These are phyloP conservation scores for Penicillium desertorum DNA, from an alignment of 495 filamentous ascomycete genomes.

Conservation along the genomic window DNA sequence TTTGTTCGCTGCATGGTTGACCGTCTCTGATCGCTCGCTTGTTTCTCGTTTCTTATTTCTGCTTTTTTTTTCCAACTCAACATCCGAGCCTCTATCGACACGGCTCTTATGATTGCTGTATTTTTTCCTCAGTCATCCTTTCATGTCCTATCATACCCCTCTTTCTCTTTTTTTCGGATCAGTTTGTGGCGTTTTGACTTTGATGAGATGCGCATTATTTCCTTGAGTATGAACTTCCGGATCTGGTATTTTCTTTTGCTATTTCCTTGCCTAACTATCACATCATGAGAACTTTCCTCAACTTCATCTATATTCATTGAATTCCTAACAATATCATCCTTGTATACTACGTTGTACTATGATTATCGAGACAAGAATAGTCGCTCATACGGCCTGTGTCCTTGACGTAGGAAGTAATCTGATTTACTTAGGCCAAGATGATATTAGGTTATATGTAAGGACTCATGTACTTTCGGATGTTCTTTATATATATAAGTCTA, in stretches of 20 bases:
- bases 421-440: too few relatives aligned
- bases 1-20: not conserved
- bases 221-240: constrained; percentile 6
- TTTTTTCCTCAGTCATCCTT: constrained; percentile 7
- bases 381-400: too few relatives aligned
- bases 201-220: constrained; percentile 23
- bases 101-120: constrained; percentile 18
- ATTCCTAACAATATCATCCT: not conserved
- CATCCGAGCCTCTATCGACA: constrained; percentile 1
- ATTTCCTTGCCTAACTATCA: not conserved
- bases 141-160: constrained; percentile 27
- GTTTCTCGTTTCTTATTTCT: constrained; percentile 11
- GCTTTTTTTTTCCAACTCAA: constrained; percentile 12
- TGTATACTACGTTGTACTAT: not conserved
- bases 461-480: too few relatives aligned
- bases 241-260: constrained; percentile 7
- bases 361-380: too few relatives aligned
- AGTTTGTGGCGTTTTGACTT: constrained; percentile 17
- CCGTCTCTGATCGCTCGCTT: constrained; percentile 4
- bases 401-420: too few relatives aligned
- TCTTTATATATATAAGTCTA: too few relatives aligned
- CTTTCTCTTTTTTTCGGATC: constrained; percentile 14
- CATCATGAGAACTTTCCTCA: constrained; percentile 3
- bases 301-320: not conserved
- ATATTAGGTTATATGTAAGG: too few relatives aligned